A percentile compares a stretch with the other conserved stretches of the same genome.
These are phyloP conservation scores for Mycena chlorophos DNA, from an alignment of 768 basidiomycete genomes.

Conservation along the genomic window DNA sequence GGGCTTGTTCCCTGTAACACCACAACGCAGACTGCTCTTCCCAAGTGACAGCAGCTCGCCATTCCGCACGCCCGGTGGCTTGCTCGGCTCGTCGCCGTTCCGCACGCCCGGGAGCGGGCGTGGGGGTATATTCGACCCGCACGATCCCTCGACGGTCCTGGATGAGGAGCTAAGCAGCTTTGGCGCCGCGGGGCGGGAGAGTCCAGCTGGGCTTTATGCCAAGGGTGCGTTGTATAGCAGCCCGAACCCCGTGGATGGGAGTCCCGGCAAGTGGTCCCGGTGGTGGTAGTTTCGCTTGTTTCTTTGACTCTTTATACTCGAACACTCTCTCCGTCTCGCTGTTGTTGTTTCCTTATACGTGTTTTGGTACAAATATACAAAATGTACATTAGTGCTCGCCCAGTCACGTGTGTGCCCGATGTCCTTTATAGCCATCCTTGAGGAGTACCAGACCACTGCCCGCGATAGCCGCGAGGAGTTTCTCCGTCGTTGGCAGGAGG, in stretches of 20 bases:
- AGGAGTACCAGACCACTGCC: too few species aligned
- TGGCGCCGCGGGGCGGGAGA: slow-evolving; percentile 51
- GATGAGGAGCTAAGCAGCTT: slow-evolving; percentile 72
- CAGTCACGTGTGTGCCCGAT: too few species aligned
- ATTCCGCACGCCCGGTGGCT: slow-evolving; percentile 37
- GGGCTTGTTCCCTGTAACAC: slow-evolving; percentile 36
- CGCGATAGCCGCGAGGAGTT: too few species aligned
- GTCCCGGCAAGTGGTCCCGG: slow-evolving; percentile 53
- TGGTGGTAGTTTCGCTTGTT: slow-evolving; percentile 45
- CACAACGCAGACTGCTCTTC: slow-evolving; percentile 42
- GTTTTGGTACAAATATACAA: too few species aligned
- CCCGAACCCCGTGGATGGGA: slow-evolving; percentile 53
- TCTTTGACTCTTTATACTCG: neutral
- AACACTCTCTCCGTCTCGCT: neutral
- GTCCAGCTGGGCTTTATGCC: slow-evolving; percentile 69
- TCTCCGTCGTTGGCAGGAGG: too few species aligned
- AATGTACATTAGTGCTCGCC: too few species aligned
- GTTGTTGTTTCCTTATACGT: neutral
- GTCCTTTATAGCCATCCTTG: too few species aligned
- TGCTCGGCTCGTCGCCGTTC: slow-evolving; percentile 38
- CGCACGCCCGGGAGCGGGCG: slow-evolving; percentile 47
- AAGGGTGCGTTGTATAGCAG: slow-evolving; percentile 68
- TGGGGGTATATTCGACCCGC: slow-evolving; percentile 62
- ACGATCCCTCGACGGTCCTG: slow-evolving; percentile 65
- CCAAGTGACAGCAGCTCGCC: slow-evolving; percentile 40